phyloP scores from a whole-genome alignment of 495 filamentous ascomycete genomes.

The Penicillium simplicissimum region DNA sequence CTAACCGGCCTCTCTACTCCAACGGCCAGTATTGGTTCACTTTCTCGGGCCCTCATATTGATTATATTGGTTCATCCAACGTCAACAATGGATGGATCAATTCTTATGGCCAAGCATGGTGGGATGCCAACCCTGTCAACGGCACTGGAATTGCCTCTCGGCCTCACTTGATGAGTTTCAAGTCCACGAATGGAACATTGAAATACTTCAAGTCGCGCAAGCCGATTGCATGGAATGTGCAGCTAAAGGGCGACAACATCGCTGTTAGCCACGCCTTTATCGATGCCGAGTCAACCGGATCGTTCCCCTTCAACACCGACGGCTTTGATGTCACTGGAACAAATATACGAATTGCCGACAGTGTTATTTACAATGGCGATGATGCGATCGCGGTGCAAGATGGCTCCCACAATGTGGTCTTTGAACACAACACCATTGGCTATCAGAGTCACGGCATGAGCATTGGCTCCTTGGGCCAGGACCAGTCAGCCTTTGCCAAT shows the following conservation, averaged over 20 bases:
- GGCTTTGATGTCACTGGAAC: slow-evolving; percentile 43
- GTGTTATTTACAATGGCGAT: slow-evolving; percentile 45
- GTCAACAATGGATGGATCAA: slow-evolving; percentile 45
- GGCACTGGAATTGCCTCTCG: slow-evolving; percentile 36
- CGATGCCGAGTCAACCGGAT: slow-evolving; percentile 40
- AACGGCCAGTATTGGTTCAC: slow-evolving; percentile 36
- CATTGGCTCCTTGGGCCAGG: slow-evolving; percentile 43
- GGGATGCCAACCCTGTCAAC: slow-evolving; percentile 43
- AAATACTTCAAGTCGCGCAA: slow-evolving; percentile 43
- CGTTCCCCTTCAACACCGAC: slow-evolving; percentile 49
- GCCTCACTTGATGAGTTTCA: slow-evolving; percentile 43
- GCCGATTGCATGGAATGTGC: slow-evolving; percentile 47
- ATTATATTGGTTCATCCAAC: slow-evolving; percentile 34
- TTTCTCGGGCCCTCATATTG: slow-evolving; percentile 34
- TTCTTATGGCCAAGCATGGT: slow-evolving; percentile 48
- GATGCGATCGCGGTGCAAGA: slow-evolving; percentile 43
- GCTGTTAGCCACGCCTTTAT: slow-evolving; percentile 40
- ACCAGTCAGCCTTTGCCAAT: slow-evolving; percentile 31
- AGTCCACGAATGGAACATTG: slow-evolving; percentile 35
- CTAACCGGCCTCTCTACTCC: slow-evolving; percentile 12
- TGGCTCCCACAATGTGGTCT: slow-evolving; percentile 39
- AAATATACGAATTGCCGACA: slow-evolving; percentile 38
- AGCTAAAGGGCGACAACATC: slow-evolving; percentile 39
- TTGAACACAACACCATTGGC: slow-evolving; percentile 38
- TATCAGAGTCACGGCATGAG: slow-evolving; percentile 46